Evolutionary conservation across 2,329 filamentous ascomycete species (phyloP).

Genomic region (Chaetoscypha palmicola): DNA sequence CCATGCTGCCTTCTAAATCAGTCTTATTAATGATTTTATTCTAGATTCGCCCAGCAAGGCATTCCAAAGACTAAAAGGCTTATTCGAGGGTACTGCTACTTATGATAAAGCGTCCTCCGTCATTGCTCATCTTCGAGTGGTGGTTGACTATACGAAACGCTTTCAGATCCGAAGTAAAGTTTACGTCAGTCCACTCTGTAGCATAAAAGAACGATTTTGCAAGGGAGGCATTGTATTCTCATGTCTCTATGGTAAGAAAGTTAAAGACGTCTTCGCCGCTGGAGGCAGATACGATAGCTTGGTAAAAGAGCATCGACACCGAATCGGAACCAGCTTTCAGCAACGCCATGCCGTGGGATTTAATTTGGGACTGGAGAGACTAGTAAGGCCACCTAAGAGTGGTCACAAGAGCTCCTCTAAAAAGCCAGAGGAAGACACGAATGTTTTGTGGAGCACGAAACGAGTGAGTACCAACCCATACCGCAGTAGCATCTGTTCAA

Average conservation of each 20-base stretch:
- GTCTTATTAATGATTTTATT: too few relatives aligned
- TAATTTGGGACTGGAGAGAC: conserved; percentile 80
- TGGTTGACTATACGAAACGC: conserved; percentile 68
- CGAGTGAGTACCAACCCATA: conserved; percentile 46
- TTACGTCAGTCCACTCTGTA: conserved; percentile 78
- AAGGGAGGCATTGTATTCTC: conserved; percentile 80
- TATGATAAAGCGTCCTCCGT: conserved; percentile 69
- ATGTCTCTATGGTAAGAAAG: conserved; percentile 79
- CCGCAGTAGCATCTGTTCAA: too few relatives aligned
- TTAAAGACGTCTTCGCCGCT: conserved; percentile 81
- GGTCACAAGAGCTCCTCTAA: conserved; percentile 59
- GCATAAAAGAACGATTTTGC: conserved; percentile 89
- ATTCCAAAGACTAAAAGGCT: conserved; percentile 49
- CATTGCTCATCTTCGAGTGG: conserved; percentile 72
- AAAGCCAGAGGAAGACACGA: conserved; percentile 57
- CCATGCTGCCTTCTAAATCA: too few relatives aligned
- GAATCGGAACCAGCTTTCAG: conserved; percentile 52
- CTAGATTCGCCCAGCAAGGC: conserved; percentile 51
- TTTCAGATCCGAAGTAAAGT: conserved; percentile 71
- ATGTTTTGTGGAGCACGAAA: conserved; percentile 53
- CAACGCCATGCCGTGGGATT: conserved; percentile 85
- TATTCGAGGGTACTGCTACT: conserved; percentile 57
- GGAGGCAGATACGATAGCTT: conserved; percentile 89
- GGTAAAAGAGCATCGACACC: conserved; percentile 75
- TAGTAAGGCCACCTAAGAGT: conserved; percentile 43